phyloP scores from a whole-genome alignment of 164 flowering plant species.

The Vitis rotundifolia region DNA sequence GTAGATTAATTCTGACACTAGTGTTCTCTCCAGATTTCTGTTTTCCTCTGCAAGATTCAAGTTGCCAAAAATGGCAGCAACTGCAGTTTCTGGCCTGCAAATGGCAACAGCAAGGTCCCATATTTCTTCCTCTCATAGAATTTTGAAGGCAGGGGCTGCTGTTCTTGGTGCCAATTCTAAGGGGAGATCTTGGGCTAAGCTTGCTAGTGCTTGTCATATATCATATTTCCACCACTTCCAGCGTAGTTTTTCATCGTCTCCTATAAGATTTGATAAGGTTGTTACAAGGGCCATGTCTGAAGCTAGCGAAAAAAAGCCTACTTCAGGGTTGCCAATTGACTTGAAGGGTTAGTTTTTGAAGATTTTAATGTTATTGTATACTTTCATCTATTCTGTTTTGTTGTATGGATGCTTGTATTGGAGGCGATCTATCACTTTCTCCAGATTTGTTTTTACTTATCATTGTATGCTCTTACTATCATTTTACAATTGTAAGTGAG shows the following conservation, averaged over 20 bases:
- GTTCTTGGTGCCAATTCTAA: slow-evolving; percentile 23
- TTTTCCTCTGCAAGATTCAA: slow-evolving; percentile 9
- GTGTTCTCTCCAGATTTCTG: slow-evolving; percentile 16
- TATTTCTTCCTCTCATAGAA: slow-evolving; percentile 40
- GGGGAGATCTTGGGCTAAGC: slow-evolving; percentile 34
- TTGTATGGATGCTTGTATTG: background rate
- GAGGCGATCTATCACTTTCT: background rate
- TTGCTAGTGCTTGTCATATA: slow-evolving; percentile 40
- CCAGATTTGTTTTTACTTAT: background rate
- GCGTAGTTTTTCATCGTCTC: slow-evolving; percentile 33
- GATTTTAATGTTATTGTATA: no score
- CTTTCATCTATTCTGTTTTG: background rate
- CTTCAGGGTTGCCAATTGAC: slow-evolving; percentile 71
- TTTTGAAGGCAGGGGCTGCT: slow-evolving; percentile 27
- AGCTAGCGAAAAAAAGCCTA: slow-evolving; percentile 42
- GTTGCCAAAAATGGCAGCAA: slow-evolving; percentile 54
- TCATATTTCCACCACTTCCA: slow-evolving; percentile 37
- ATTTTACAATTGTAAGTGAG: no score
- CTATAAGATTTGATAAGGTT: slow-evolving; percentile 27
- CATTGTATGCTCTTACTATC: no score
- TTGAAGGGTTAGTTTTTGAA: slow-evolving; percentile 55
- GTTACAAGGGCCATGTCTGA: slow-evolving; percentile 70
- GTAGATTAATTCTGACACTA: background rate
- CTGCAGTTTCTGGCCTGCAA: slow-evolving; percentile 57
- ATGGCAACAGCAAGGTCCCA: slow-evolving; percentile 50